Evolutionary conservation across 2,329 filamentous ascomycete genomes (phyloP).

Genomic region (Apiospora koreana): DNA sequence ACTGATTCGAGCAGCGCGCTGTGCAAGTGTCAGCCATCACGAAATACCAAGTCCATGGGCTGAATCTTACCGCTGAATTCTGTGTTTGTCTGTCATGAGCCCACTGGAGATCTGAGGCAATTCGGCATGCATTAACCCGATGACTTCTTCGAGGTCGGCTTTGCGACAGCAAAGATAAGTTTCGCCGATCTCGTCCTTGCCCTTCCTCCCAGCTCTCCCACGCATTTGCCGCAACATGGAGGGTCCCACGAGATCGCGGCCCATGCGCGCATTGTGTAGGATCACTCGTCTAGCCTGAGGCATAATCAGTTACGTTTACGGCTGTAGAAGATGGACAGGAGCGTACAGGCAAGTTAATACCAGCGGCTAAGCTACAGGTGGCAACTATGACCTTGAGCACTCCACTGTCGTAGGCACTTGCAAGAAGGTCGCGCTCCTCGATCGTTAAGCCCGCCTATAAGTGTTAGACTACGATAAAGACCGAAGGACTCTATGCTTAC

Average conservation of each 20-base stretch:
- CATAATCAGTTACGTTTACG: neutral
- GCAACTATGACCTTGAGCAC: slow-evolving; percentile 71
- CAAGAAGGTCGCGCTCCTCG: slow-evolving; percentile 73
- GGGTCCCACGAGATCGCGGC: slow-evolving; percentile 73
- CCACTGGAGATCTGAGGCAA: slow-evolving; percentile 71
- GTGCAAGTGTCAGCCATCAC: slow-evolving; percentile 1
- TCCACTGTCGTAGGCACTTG: slow-evolving; percentile 69
- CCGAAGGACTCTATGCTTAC: slow-evolving; percentile 29
- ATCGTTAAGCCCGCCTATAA: slow-evolving; percentile 66
- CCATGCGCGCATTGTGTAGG: slow-evolving; percentile 74
- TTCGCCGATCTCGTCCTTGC: slow-evolving; percentile 76
- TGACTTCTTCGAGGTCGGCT: slow-evolving; percentile 67
- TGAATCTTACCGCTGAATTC: slow-evolving; percentile 61
- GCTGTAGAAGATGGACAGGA: neutral
- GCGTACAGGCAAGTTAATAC: slow-evolving; percentile 66
- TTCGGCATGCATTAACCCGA: slow-evolving; percentile 71
- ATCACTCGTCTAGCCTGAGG: slow-evolving; percentile 67
- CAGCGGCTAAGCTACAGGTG: slow-evolving; percentile 78
- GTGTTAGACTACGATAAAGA: slow-evolving; percentile 18
- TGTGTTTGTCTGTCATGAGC: slow-evolving; percentile 65
- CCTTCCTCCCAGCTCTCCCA: slow-evolving; percentile 75
- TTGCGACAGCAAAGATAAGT: slow-evolving; percentile 75
- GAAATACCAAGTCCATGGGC: neutral
- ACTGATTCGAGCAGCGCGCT: slow-evolving; percentile 74
- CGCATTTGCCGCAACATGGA: slow-evolving; percentile 82